Evolutionary conservation across 148 eudicot genomes (phyloP).

Genomic region (Cornus kousa): DNA sequence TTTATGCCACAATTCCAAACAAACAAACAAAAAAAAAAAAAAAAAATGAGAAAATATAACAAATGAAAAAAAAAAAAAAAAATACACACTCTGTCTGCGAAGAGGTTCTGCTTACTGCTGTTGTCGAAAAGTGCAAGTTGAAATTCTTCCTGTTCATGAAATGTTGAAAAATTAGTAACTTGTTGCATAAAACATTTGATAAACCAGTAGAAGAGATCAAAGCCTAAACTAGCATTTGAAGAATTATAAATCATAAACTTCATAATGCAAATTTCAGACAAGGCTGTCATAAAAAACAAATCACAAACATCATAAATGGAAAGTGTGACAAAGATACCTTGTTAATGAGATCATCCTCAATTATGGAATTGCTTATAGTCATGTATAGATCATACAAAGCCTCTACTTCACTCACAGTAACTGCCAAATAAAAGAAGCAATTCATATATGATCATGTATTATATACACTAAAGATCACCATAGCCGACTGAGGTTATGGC

Average conservation of each 20-base stretch:
- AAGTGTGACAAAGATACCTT: conserved; percentile 31
- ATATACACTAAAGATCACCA: neutral
- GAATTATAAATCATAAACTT: neutral
- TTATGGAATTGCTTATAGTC: conserved; percentile 41
- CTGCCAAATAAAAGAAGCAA: conserved; percentile 22
- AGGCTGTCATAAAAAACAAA: neutral
- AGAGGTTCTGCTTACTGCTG: conserved; percentile 33
- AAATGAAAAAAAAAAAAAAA: neutral
- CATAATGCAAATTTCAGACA: neutral
- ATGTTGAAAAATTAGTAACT: no score
- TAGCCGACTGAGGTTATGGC: no score
- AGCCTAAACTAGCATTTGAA: neutral
- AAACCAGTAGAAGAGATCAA: neutral
- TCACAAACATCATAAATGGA: neutral
- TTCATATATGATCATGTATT: neutral
- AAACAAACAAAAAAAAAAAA: no score
- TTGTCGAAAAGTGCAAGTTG: conserved; percentile 43
- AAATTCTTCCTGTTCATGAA: conserved; percentile 46
- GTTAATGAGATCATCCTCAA: conserved; percentile 42
- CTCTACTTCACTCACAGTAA: conserved; percentile 46
- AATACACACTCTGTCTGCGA: conserved; percentile 33
- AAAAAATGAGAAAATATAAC: no score
- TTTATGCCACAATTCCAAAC: no score
- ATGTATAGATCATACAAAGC: conserved; percentile 36
- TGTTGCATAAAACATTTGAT: no score